Percentiles rank a stretch among this genome's conserved stretches.
These are phyloP conservation scores for Coemansia sp. DNA, from an alignment of 192 early-diverging fungal genomes.

Conservation along the genomic window DNA sequence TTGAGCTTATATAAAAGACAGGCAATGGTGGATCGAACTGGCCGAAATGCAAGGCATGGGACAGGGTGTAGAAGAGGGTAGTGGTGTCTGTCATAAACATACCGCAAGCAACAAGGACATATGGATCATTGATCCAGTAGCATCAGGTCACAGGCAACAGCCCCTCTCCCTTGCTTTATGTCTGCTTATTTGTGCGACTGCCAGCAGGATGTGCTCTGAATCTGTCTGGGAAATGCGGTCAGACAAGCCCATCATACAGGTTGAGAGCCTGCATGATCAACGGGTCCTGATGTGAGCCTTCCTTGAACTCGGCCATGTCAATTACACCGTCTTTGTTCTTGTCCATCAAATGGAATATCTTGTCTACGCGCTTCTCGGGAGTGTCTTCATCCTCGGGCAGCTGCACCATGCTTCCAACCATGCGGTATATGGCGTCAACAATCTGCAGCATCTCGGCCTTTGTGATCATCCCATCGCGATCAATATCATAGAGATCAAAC, in stretches of 20 bases:
- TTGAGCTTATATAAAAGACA: too few relatives aligned
- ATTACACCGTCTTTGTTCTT: conserved; percentile 81
- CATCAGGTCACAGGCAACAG: too few relatives aligned
- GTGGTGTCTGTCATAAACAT: too few relatives aligned
- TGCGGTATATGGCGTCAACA: conserved; percentile 93
- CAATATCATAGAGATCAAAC: conserved; percentile 89
- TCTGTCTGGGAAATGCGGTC: conserved; percentile 11
- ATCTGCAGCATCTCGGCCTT: conserved; percentile 87
- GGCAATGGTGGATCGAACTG: too few relatives aligned
- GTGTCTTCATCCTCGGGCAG: conserved; percentile 90
- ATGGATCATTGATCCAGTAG: too few relatives aligned
- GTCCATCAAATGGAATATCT: conserved; percentile 91
- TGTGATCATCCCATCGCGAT: conserved; percentile 84
- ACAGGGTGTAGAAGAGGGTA: too few relatives aligned
- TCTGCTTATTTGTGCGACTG: too few relatives aligned
- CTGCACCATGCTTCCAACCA: conserved; percentile 90
- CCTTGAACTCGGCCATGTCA: conserved; percentile 83
- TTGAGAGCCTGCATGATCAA: conserved; percentile 84
- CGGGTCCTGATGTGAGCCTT: conserved; percentile 85
- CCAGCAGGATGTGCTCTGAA: too few relatives aligned
- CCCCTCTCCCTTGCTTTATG: too few relatives aligned
- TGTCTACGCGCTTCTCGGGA: conserved; percentile 85
- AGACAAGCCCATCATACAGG: conserved; percentile 85
- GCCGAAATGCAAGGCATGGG: too few relatives aligned
- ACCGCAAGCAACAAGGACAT: too few relatives aligned